Conservation (phyloP, 768 basidiomycete species). For the Zangia roseola region DNA sequence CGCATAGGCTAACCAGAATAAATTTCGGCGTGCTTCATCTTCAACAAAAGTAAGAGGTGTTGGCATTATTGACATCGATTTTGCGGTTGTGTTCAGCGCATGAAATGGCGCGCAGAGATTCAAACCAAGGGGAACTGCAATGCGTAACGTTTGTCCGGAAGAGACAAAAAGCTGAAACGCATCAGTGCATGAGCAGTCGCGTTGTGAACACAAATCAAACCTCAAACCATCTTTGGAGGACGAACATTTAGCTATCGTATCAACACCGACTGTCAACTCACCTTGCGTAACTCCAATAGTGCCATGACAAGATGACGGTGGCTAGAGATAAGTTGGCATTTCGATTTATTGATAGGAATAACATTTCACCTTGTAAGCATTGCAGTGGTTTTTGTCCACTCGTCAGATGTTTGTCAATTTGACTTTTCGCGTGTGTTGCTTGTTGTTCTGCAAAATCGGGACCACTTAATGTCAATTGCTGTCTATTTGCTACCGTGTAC, state of each 20-base stretch:
- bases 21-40: constrained; percentile 69
- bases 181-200: constrained; percentile 4
- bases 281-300: constrained; percentile 74
- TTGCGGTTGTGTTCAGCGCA: constrained; percentile 56
- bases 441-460: constrained; percentile 61
- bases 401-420: constrained; percentile 46
- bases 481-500: constrained; percentile 59
- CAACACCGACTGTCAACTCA: constrained; percentile 25
- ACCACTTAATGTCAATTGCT: constrained; percentile 2
- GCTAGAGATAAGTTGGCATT: constrained; percentile 37
- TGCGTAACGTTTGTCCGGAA: constrained; percentile 56
- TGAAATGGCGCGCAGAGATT: constrained; percentile 67
- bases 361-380: constrained; percentile 54
- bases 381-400: constrained; percentile 57
- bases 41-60: constrained; percentile 62
- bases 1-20: constrained; percentile 73
- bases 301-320: constrained; percentile 63
- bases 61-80: constrained; percentile 57
- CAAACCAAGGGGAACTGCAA: constrained; percentile 64
- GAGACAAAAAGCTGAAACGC: constrained; percentile 53
- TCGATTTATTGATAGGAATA: not conserved
- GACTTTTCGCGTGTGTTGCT: constrained; percentile 52
- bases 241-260: not conserved
- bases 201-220: constrained; percentile 34
- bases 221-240: constrained; percentile 63